These are phyloP conservation scores for Sarocladium brachiariae DNA, from an alignment of 2,329 filamentous ascomycete genomes.

Conservation along the genomic window DNA sequence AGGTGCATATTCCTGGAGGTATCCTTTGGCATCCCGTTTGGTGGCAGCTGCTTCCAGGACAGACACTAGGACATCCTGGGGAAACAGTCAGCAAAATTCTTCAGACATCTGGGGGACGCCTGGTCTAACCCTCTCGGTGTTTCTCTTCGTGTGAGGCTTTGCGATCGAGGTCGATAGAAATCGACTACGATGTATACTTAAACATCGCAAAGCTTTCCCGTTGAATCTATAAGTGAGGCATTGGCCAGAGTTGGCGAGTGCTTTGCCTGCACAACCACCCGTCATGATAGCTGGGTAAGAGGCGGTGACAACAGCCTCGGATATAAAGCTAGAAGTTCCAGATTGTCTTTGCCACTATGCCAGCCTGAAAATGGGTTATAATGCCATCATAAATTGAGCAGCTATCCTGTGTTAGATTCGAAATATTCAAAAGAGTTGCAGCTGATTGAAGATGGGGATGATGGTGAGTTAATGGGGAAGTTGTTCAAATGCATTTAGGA, in stretches of 20 bases:
- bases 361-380: background rate
- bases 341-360: background rate
- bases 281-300: background rate
- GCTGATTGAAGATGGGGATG: background rate
- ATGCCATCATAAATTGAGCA: background rate
- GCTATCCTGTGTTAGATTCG: background rate
- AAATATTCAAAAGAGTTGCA: background rate
- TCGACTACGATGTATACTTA: background rate
- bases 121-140: conserved; percentile 24
- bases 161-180: background rate
- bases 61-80: conserved; percentile 75
- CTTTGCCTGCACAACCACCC: background rate
- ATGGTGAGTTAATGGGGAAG: background rate
- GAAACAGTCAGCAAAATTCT: background rate
- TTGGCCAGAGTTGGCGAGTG: background rate
- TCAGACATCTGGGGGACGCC: background rate
- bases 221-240: background rate
- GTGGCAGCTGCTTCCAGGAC: conserved; percentile 84
- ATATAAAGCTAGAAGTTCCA: background rate
- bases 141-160: conserved; percentile 20
- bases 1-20: conserved; percentile 72
- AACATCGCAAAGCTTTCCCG: background rate
- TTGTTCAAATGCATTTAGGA: no score
- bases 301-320: conserved; percentile 1
- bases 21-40: conserved; percentile 86